A percentile compares a stretch with the other conserved stretches of the same genome.
Evolutionary conservation across 2,329 filamentous ascomycete species (phyloP).

Genomic region (Chalaropsis ovoidea): DNA sequence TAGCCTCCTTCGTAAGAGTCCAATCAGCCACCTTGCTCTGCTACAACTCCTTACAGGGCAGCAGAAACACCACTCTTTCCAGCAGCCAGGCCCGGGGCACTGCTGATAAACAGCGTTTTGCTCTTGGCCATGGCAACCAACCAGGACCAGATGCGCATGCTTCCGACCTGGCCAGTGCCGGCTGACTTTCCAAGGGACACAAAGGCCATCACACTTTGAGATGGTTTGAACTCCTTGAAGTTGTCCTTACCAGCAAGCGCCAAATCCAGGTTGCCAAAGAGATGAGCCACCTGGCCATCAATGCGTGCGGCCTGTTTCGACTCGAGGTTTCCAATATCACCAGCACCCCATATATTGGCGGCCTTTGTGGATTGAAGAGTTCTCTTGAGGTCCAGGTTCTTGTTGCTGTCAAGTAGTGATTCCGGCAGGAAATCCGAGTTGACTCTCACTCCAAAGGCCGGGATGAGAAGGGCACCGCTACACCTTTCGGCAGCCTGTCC

Average conservation of each 20-base stretch:
- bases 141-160: conserved; percentile 34
- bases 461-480: conserved; percentile 38
- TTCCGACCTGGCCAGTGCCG: conserved; percentile 35
- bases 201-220: conserved; percentile 31
- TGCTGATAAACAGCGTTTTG: conserved; percentile 34
- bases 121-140: conserved; percentile 36
- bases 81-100: conserved; percentile 30
- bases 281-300: conserved; percentile 31
- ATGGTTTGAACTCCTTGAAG: conserved; percentile 30
- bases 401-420: conserved; percentile 32
- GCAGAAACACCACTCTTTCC: conserved; percentile 31
- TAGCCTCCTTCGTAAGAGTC: background rate
- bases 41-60: background rate
- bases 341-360: conserved; percentile 37
- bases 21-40: background rate
- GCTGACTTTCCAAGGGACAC: conserved; percentile 36
- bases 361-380: conserved; percentile 32
- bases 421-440: conserved; percentile 40
- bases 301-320: conserved; percentile 30
- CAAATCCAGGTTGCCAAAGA: conserved; percentile 32
- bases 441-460: conserved; percentile 37
- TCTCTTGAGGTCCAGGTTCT: conserved; percentile 34
- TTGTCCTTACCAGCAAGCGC: conserved; percentile 31
- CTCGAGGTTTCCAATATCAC: conserved; percentile 39
- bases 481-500: conserved; percentile 28